Percentiles rank a stretch among this genome's conserved stretches.
These are phyloP conservation scores for Trichoderma oligosporum DNA, from an alignment of 2,329 filamentous ascomycete species.

Conservation along the genomic window DNA sequence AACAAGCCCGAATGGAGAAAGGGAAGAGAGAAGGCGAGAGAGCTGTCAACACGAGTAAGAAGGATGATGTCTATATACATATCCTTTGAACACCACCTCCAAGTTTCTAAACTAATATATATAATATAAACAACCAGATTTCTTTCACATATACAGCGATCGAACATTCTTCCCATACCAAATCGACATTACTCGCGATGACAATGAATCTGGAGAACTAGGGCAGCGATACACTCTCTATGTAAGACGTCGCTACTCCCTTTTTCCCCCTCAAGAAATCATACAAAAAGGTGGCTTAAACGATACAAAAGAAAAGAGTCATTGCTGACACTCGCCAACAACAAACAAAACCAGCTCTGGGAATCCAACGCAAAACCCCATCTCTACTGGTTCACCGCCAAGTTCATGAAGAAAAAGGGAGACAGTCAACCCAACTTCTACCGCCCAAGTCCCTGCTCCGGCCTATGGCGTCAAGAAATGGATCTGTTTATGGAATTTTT, in stretches of 20 bases:
- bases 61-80: too few relatives aligned
- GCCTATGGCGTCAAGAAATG: constrained; percentile 44
- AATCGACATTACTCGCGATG: constrained; percentile 55
- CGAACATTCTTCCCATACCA: constrained; percentile 59
- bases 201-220: constrained; percentile 39
- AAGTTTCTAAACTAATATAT: neutral
- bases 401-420: constrained; percentile 43
- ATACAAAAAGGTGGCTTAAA: too few relatives aligned
- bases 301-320: too few relatives aligned
- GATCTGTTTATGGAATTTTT: constrained; percentile 56
- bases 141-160: constrained; percentile 65
- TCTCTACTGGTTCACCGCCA: constrained; percentile 59
- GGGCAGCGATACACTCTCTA: constrained; percentile 58
- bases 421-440: constrained; percentile 36
- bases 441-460: constrained; percentile 38
- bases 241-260: constrained; percentile 51
- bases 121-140: constrained; percentile 47
- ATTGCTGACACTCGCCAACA: neutral
- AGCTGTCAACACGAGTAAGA: constrained; percentile 50
- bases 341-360: constrained; percentile 53
- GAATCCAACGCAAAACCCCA: constrained; percentile 58
- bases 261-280: too few relatives aligned
- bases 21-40: constrained; percentile 40
- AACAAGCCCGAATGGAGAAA: constrained; percentile 35
- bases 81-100: neutral